Evolutionary conservation across 805 yeast species (phyloP).

Genomic region (Diddensiella santjacobensis): DNA sequence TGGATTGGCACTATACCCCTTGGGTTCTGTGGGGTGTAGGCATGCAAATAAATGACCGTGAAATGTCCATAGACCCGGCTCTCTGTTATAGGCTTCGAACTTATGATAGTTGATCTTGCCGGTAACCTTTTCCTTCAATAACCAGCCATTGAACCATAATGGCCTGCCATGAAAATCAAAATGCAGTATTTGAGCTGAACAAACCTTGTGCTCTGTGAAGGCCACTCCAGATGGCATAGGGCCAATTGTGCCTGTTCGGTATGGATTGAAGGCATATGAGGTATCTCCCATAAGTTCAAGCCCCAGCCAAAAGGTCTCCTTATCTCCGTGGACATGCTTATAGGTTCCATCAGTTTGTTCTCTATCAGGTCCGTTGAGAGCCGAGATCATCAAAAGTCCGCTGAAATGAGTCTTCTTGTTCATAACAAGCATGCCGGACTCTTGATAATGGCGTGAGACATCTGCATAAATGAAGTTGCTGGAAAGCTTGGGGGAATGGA

Average conservation of each 20-base stretch:
- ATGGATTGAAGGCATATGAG: neutral
- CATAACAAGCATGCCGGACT: neutral
- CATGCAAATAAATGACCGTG: neutral
- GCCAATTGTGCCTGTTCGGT: neutral
- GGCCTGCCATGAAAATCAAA: neutral
- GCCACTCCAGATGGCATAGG: neutral
- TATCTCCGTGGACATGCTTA: neutral
- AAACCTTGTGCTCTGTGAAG: neutral
- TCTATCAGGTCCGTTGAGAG: neutral
- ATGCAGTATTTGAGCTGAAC: neutral
- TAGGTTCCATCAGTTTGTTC: neutral
- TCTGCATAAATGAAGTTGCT: neutral
- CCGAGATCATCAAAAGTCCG: neutral
- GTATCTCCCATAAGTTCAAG: neutral
- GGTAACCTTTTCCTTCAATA: neutral
- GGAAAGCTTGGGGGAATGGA: neutral
- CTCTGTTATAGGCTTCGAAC: neutral
- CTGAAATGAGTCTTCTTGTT: neutral
- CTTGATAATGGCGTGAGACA: neutral
- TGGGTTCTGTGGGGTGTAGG: neutral
- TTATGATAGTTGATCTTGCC: neutral
- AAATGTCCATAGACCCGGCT: neutral
- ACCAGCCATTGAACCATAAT: neutral
- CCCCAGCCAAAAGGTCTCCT: conserved; percentile 1
- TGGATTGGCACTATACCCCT: neutral